These are phyloP conservation scores for Epichloe baconii DNA, from an alignment of 2,329 filamentous ascomycete genomes.

Conservation along the genomic window DNA sequence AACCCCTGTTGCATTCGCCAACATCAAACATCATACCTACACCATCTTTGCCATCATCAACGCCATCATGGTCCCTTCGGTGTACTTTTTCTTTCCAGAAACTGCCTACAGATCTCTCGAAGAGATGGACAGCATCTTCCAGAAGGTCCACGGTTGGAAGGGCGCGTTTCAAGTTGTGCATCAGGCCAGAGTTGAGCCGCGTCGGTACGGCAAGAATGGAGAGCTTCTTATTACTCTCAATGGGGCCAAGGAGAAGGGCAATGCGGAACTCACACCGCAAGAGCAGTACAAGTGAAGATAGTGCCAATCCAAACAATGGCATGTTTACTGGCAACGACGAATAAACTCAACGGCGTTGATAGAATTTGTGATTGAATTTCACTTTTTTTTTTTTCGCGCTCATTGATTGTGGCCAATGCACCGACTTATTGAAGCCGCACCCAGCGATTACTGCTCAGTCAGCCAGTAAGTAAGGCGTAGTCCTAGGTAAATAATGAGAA, in stretches of 20 bases:
- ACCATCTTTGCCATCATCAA: conserved; percentile 56
- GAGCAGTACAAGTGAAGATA: conserved; percentile 15
- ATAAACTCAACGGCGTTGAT: conserved; percentile 17
- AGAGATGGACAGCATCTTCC: conserved; percentile 54
- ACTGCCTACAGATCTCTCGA: conserved; percentile 51
- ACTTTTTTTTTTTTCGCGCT: too few relatives aligned
- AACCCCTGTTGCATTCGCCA: conserved; percentile 44
- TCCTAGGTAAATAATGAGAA: too few relatives aligned
- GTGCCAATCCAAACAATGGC: conserved; percentile 10
- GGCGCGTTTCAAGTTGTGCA: conserved; percentile 24
- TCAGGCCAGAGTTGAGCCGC: conserved; percentile 33
- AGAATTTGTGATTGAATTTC: too few relatives aligned
- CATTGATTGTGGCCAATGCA: too few relatives aligned
- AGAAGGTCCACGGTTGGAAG: conserved; percentile 34
- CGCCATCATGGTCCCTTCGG: conserved; percentile 40
- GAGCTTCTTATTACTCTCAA: conserved; percentile 38
- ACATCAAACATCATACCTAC: conserved; percentile 47
- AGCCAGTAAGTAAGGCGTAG: too few relatives aligned
- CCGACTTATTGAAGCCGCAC: too few relatives aligned
- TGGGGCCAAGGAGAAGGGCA: conserved; percentile 25
- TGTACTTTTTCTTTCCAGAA: conserved; percentile 53
- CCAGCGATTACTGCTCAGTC: too few relatives aligned
- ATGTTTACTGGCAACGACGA: conserved; percentile 22
- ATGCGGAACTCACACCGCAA: conserved; percentile 17
- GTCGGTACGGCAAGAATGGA: conserved; percentile 45